Conservation (phyloP, 1,284 basidiomycete species). For the Ganoderma boninense region DNA sequence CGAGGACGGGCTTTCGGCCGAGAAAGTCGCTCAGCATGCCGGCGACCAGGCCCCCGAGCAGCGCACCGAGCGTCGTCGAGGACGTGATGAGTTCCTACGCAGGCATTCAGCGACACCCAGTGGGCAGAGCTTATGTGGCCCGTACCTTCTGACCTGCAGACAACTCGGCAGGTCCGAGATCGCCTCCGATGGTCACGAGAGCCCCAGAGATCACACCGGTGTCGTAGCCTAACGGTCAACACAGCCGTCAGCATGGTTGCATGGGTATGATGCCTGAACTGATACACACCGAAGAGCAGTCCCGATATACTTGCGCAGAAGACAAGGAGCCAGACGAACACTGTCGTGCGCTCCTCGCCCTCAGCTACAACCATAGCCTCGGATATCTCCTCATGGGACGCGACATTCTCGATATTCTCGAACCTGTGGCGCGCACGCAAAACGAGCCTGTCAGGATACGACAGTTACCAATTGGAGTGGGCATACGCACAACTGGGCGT, state of each 20-base stretch:
- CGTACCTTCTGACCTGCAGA: conserved; percentile 72
- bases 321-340: conserved; percentile 77
- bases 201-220: conserved; percentile 84
- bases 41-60: conserved; percentile 76
- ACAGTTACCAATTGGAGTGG: neutral
- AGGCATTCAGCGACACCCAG: neutral
- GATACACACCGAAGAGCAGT: conserved; percentile 72
- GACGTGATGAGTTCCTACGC: conserved; percentile 82
- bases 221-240: conserved; percentile 66
- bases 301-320: conserved; percentile 77
- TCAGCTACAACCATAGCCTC: conserved; percentile 71
- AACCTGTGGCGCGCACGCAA: conserved; percentile 23
- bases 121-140: neutral
- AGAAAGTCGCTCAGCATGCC: conserved; percentile 78
- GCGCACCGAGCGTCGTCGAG: conserved; percentile 81
- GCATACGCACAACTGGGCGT: conserved; percentile 10
- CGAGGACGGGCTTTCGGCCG: conserved; percentile 75
- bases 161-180: conserved; percentile 67
- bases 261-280: neutral
- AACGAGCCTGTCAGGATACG: neutral
- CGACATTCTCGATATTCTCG: conserved; percentile 37
- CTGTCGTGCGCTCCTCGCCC: conserved; percentile 73
- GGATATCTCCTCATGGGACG: conserved; percentile 60
- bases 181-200: conserved; percentile 75
- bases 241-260: no score